A percentile compares a stretch with the other conserved stretches of the same genome.
Evolutionary conservation across 108 stramenopile genomes (phyloP).

Genomic region (Conticribra weissflogii): DNA sequence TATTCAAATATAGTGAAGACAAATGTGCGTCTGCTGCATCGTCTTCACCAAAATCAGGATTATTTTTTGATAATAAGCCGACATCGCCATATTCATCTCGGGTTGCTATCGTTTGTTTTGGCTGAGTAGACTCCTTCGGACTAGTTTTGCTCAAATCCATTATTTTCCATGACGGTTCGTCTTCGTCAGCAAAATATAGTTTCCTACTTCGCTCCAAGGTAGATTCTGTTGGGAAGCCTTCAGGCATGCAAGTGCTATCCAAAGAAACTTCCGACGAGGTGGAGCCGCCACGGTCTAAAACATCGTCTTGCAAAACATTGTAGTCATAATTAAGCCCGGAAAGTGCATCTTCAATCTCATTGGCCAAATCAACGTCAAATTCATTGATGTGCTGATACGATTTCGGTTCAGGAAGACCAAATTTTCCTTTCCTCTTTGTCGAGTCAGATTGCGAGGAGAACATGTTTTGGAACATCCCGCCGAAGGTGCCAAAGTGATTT

Average conservation of each 20-base stretch:
- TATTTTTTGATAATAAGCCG: too few species aligned
- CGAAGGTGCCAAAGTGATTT: neutral
- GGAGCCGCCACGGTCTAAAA: too few species aligned
- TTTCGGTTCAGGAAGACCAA: neutral
- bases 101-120: too few species aligned
- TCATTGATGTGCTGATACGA: neutral
- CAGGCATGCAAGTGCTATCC: too few species aligned
- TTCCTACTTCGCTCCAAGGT: neutral
- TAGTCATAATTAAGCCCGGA: neutral
- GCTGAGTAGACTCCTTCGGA: too few species aligned
- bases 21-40: too few species aligned
- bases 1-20: too few species aligned
- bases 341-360: neutral
- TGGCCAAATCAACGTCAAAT: neutral
- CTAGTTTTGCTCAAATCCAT: too few species aligned
- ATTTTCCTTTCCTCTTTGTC: neutral
- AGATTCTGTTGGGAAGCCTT: neutral
- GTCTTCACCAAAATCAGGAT: too few species aligned
- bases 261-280: too few species aligned
- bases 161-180: neutral
- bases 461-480: neutral
- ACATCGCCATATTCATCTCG: too few species aligned
- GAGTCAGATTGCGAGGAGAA: neutral
- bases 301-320: neutral
- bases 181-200: neutral